These are phyloP conservation scores for Apophysomyces sp. DNA, from an alignment of 371 early-diverging fungal species.

Conservation along the genomic window DNA sequence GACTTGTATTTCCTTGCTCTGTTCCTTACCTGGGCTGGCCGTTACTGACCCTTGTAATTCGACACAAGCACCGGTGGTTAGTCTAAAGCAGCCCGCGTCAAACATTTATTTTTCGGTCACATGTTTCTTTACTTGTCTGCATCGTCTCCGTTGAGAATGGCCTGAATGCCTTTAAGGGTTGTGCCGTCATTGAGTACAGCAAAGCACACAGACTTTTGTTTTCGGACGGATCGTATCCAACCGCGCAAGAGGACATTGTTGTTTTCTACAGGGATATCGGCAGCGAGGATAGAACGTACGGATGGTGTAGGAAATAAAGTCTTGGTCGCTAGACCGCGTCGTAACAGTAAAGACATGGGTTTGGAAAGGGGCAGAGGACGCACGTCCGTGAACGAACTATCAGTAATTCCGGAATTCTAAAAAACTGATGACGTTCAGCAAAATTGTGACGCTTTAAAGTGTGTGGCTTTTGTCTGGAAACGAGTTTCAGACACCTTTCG, in stretches of 20 bases:
- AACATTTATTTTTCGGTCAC: not conserved
- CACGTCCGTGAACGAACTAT: too few relatives aligned
- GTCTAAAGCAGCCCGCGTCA: slow-evolving; percentile 26
- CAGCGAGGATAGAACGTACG: not conserved
- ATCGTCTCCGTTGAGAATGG: slow-evolving; percentile 56
- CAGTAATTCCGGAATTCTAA: too few relatives aligned
- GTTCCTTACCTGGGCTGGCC: slow-evolving; percentile 71
- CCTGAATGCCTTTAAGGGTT: slow-evolving; percentile 68
- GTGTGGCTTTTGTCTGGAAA: too few relatives aligned
- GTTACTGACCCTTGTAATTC: slow-evolving; percentile 64
- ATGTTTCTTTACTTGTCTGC: slow-evolving; percentile 60
- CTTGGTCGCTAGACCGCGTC: not conserved
- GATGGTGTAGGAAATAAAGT: not conserved
- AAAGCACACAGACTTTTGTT: slow-evolving; percentile 77
- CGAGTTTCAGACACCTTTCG: too few relatives aligned
- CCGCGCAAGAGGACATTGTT: slow-evolving; percentile 59
- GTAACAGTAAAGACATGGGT: not conserved
- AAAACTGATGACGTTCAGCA: too few relatives aligned
- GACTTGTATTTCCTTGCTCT: slow-evolving; percentile 74
- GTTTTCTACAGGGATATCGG: not conserved
- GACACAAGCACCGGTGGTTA: slow-evolving; percentile 74
- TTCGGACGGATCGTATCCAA: slow-evolving; percentile 83
- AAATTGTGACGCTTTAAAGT: too few relatives aligned
- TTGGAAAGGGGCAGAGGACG: not conserved
- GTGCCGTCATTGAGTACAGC: slow-evolving; percentile 80